Evolutionary conservation across 148 eudicot genomes (phyloP), one percentile per base, ranked within the genome.

Genomic region (Cornus controversa): DNA sequence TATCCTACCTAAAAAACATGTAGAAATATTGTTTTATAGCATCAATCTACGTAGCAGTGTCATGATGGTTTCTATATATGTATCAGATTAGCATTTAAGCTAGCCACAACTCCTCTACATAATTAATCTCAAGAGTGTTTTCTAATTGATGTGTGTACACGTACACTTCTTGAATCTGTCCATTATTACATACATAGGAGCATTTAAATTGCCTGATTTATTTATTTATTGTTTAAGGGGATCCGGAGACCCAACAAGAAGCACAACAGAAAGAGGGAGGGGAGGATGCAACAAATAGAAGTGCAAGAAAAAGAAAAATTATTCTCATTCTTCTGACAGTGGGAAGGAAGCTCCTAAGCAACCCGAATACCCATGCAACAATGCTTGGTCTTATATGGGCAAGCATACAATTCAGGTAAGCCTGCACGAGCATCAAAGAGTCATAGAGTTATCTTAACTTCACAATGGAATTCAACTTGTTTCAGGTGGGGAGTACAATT

Each of bases 361-460:
- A 87, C 76, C 86, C 90, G 67, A 87, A 84, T 78, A 84, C 90
- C 77, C 79, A 84, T 69, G 90, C 90, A 74, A 77, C 87, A 54
- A 20, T 82, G 23, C 31, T 74, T 22, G 90, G 85, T 25, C 75
- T 87, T 57, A 70, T 82, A 70, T 87, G 90, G 90, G 87, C 87
- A 82, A 29, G 74, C 75, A 84, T 87, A 84, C 76, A 57, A 66
- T 87, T 84, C 86, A 85, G 87, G 90, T 87, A 84, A 79, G 72
- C 31, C 31, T 23, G 66, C 11, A 45, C 18, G 23, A 45, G 24
- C 79, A 54, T 77, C 73, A 57, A 15, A 70, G 70, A 69, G 50
- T 77, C 73, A 24, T 36, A 76, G 29, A 25, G 25, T 75, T n/a
- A n/a, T 40, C 42, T 66, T 45, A 76, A 11, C 27, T 66, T 36